Evolutionary conservation across 331 rosid genomes (phyloP).

Genomic region (Malus hybrid): DNA sequence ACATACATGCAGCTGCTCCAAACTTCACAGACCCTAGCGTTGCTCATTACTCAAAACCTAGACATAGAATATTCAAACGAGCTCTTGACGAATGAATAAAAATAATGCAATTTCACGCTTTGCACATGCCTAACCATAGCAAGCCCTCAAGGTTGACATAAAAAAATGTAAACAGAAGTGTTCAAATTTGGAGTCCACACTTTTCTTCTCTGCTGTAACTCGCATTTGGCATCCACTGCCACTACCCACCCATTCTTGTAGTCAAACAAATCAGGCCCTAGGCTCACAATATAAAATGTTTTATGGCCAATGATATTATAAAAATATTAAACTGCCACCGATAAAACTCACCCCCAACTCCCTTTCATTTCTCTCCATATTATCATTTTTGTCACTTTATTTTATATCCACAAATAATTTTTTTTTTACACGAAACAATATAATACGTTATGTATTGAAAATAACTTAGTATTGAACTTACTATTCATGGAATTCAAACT

Average conservation of each 20-base stretch:
- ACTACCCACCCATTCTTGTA: background rate
- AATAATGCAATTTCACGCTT: background rate
- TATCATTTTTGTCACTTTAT: background rate
- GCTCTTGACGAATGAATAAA: too few relatives aligned
- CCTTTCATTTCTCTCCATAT: background rate
- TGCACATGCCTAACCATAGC: too few relatives aligned
- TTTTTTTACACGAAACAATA: too few relatives aligned
- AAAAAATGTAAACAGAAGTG: background rate
- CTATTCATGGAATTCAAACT: too few relatives aligned
- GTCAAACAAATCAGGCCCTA: conserved; percentile 1
- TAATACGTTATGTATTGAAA: too few relatives aligned
- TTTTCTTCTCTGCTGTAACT: background rate
- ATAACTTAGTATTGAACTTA: too few relatives aligned
- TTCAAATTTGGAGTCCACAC: background rate
- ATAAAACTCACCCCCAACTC: background rate
- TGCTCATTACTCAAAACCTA: too few relatives aligned
- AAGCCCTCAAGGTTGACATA: background rate
- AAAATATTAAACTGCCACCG: background rate
- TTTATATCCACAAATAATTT: background rate
- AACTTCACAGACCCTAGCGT: too few relatives aligned
- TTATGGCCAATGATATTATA: background rate
- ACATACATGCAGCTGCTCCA: too few relatives aligned
- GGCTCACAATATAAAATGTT: background rate
- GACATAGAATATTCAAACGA: too few relatives aligned
- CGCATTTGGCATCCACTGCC: background rate